Conservation (phyloP, 2,329 filamentous ascomycete species). For the Colletotrichum tanaceti region DNA sequence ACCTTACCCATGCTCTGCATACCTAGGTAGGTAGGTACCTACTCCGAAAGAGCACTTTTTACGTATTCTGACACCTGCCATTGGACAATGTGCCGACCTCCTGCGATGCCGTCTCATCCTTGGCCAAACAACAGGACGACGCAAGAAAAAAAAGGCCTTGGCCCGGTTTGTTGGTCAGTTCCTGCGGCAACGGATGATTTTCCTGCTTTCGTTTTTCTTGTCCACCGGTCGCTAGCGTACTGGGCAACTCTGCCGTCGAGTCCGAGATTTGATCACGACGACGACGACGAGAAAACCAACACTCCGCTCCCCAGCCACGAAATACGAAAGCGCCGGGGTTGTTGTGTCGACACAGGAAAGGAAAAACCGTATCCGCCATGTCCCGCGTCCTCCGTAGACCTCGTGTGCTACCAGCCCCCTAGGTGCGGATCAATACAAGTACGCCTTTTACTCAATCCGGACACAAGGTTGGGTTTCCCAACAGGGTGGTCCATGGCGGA, state of each 20-base stretch:
- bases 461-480: constrained; percentile 21
- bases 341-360: background rate
- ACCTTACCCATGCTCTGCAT: background rate
- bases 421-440: too few species aligned
- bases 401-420: background rate
- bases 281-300: background rate
- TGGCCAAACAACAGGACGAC: background rate
- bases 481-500: background rate
- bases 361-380: background rate
- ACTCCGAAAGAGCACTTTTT: constrained; percentile 24
- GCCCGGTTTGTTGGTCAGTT: constrained; percentile 4
- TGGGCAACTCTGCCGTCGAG: background rate
- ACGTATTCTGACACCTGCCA: constrained; percentile 22
- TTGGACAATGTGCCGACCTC: constrained; percentile 20
- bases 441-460: constrained; percentile 8
- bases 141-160: background rate
- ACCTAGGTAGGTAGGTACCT: too few species aligned
- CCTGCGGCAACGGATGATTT: constrained; percentile 5
- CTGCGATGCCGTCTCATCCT: constrained; percentile 6
- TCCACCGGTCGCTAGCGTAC: constrained; percentile 7
- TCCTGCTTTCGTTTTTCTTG: background rate
- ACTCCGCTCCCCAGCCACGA: constrained; percentile 1
- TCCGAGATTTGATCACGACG: constrained; percentile 2
- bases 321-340: constrained; percentile 10
- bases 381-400: background rate